phyloP scores from a whole-genome alignment of 257 asterid genomes.

The Solanum tacnaense region DNA sequence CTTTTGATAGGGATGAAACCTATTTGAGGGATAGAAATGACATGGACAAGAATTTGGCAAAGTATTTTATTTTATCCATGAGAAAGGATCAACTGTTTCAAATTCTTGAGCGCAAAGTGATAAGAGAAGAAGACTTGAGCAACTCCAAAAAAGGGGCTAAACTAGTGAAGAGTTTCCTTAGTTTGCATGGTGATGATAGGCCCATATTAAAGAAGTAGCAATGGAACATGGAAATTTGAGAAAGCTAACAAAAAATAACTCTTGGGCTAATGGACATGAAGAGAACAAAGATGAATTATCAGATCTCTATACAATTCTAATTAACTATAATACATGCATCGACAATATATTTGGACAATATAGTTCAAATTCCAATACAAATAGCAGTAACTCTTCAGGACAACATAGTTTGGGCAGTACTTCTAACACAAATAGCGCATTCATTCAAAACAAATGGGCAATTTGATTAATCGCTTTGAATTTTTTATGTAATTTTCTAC shows the following conservation, averaged over 20 bases:
- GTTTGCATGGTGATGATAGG: conserved; percentile 24
- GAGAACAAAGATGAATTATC: conserved; percentile 6
- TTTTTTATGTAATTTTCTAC: too few relatives aligned
- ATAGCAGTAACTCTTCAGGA: background rate
- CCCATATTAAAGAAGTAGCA: conserved; percentile 48
- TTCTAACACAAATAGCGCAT: background rate
- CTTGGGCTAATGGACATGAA: conserved; percentile 1
- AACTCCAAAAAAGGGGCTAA: conserved; percentile 17
- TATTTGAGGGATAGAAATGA: background rate
- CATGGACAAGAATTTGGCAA: conserved; percentile 19
- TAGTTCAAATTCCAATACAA: background rate
- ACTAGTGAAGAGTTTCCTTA: conserved; percentile 35
- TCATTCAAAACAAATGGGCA: background rate
- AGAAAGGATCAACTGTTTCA: conserved; percentile 17
- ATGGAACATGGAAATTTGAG: conserved; percentile 32
- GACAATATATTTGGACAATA: background rate
- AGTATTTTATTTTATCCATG: conserved; percentile 16
- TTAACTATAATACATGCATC: background rate
- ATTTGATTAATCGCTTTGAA: background rate
- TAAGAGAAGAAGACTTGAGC: conserved; percentile 32
- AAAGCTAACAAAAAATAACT: background rate
- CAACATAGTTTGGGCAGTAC: background rate
- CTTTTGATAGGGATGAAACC: conserved; percentile 42
- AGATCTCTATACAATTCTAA: background rate
- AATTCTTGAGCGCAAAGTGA: conserved; percentile 23